Evolutionary conservation across 768 basidiomycete genomes (phyloP).

Genomic region (Russula dissimulans): DNA sequence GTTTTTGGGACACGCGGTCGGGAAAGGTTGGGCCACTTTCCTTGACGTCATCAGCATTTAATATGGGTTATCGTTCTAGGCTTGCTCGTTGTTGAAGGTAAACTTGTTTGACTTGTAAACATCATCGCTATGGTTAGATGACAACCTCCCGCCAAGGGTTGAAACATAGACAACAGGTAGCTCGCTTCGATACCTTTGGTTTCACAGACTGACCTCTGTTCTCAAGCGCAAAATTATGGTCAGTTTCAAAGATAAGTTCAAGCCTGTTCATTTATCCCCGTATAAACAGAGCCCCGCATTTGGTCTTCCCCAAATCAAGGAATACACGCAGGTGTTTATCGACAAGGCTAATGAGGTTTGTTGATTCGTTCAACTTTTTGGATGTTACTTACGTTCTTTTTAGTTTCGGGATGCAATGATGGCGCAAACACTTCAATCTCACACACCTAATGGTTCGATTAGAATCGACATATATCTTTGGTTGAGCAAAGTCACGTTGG

Average conservation of each 20-base stretch:
- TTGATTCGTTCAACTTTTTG: not conserved
- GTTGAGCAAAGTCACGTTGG: constrained; percentile 13
- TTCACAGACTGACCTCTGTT: not conserved
- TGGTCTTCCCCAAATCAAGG: constrained; percentile 7
- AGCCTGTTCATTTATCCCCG: not conserved
- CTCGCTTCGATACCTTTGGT: not conserved
- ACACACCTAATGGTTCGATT: constrained; percentile 1
- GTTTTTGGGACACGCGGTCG: not conserved
- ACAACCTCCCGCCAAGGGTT: not conserved
- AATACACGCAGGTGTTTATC: constrained; percentile 5
- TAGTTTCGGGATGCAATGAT: constrained; percentile 7
- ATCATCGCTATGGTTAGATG: not conserved
- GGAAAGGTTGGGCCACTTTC: constrained; percentile 4
- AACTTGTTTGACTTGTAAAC: not conserved
- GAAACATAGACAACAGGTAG: constrained; percentile 14
- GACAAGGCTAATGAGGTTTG: constrained; percentile 17
- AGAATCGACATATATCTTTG: constrained; percentile 1
- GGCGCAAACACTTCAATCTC: not conserved
- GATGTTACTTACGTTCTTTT: not conserved
- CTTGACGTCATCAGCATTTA: not conserved
- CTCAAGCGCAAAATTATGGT: constrained; percentile 13
- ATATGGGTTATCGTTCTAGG: not conserved
- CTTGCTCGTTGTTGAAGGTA: constrained; percentile 12
- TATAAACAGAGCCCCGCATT: constrained; percentile 11
- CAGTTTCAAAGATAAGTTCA: not conserved